A percentile compares a stretch with the other conserved stretches of the same genome.
phyloP scores from a whole-genome alignment of 1,284 basidiomycete species.

The Apiotrichum siamense region DNA sequence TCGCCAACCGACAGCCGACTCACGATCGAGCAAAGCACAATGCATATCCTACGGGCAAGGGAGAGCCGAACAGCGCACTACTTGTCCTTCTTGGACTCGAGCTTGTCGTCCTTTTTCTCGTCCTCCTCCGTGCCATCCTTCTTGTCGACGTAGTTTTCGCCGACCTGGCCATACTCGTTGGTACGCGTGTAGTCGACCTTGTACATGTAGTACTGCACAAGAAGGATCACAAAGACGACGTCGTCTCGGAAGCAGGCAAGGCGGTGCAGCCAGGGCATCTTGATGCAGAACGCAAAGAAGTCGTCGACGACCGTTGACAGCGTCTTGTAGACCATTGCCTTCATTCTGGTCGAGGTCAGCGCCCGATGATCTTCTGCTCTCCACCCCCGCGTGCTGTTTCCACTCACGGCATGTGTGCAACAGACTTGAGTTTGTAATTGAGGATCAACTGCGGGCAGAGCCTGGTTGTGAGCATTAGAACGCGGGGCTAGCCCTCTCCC shows the following conservation, averaged over 20 bases:
- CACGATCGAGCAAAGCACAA: neutral
- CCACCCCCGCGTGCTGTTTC: neutral
- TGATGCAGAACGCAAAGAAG: conserved; percentile 70
- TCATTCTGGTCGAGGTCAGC: conserved; percentile 56
- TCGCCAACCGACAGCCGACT: too few relatives aligned
- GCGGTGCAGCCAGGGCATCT: conserved; percentile 88
- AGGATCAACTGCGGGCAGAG: conserved; percentile 80
- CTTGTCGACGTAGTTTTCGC: conserved; percentile 16
- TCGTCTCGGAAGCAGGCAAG: conserved; percentile 64
- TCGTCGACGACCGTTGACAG: conserved; percentile 67
- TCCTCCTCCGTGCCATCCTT: conserved; percentile 25
- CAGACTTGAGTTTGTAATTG: conserved; percentile 89
- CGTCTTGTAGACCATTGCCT: conserved; percentile 94
- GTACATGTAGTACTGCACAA: conserved; percentile 82
- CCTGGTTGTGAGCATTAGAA: too few relatives aligned
- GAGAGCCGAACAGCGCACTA: too few relatives aligned
- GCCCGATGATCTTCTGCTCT: neutral
- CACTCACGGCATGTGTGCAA: conserved; percentile 42
- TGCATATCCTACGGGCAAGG: too few relatives aligned
- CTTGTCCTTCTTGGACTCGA: conserved; percentile 41
- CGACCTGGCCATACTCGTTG: conserved; percentile 91
- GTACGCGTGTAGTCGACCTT: conserved; percentile 85
- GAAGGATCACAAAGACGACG: conserved; percentile 61
- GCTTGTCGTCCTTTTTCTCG: conserved; percentile 9
- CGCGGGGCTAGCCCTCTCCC: too few relatives aligned